A percentile compares a stretch with the other conserved stretches of the same genome.
Evolutionary conservation across 768 basidiomycete species (phyloP).

Genomic region (Arthromyces matolae): DNA sequence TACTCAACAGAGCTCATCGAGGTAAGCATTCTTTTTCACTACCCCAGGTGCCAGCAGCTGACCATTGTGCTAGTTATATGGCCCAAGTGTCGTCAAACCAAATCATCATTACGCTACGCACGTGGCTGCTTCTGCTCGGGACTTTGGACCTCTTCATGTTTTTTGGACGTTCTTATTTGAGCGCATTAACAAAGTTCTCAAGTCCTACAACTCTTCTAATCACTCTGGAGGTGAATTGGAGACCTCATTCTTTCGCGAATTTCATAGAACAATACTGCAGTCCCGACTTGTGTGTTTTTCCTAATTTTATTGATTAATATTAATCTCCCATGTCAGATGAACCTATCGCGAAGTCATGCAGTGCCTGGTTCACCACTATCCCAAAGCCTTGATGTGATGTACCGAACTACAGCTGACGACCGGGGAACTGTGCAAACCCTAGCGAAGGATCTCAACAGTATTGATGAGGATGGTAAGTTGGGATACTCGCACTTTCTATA

Average conservation of each 20-base stretch:
- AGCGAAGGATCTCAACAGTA: conserved; percentile 19
- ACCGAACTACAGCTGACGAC: conserved; percentile 19
- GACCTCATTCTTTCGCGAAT: conserved; percentile 23
- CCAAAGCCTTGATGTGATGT: conserved; percentile 16
- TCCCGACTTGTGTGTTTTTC: conserved; percentile 14
- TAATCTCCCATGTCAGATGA: background rate
- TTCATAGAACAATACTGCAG: conserved; percentile 16
- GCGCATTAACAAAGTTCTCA: conserved; percentile 32
- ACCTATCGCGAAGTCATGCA: background rate
- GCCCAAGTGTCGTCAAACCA: no score
- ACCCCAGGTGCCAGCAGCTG: no score
- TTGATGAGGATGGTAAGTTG: conserved; percentile 15
- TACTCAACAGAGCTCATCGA: no score
- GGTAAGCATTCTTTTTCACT: no score
- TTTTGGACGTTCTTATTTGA: conserved; percentile 39
- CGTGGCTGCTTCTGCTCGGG: no score
- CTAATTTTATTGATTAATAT: background rate
- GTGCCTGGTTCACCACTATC: background rate
- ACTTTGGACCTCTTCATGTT: conserved; percentile 29
- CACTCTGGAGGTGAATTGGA: conserved; percentile 29
- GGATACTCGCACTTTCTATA: background rate
- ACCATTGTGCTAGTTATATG: no score
- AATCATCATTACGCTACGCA: no score
- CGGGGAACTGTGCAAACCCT: conserved; percentile 16
- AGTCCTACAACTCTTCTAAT: conserved; percentile 31